phyloP scores from a whole-genome alignment of 2,329 filamentous ascomycete species.

The Triangularia verruculosa region DNA sequence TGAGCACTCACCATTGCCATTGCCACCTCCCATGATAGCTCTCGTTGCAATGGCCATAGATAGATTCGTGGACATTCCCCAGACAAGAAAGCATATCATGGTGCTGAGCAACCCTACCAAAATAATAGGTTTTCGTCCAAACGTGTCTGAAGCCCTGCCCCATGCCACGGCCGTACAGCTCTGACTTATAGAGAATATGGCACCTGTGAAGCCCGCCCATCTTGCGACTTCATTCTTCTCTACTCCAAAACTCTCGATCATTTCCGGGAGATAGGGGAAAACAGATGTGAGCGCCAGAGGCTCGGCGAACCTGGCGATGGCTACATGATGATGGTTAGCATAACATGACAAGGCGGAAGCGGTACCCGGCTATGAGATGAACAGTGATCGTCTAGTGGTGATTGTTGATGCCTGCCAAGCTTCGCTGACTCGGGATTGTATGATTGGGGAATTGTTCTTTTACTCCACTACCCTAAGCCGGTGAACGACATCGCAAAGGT shows the following conservation, averaged over 20 bases:
- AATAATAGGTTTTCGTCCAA: constrained; percentile 81
- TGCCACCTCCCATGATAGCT: constrained; percentile 76
- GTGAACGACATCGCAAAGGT: not conserved
- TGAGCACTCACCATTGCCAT: constrained; percentile 67
- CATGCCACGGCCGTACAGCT: constrained; percentile 69
- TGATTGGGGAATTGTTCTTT: not conserved
- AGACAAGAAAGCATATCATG: constrained; percentile 76
- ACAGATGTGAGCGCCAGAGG: constrained; percentile 70
- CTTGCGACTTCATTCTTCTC: constrained; percentile 69
- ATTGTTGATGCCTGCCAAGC: not conserved
- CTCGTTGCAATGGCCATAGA: constrained; percentile 76
- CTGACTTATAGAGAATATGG: constrained; percentile 70
- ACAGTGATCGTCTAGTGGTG: constrained; percentile 12
- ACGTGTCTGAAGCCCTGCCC: constrained; percentile 72
- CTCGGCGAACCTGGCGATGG: constrained; percentile 75
- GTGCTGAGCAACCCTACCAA: constrained; percentile 71
- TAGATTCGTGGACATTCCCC: constrained; percentile 78
- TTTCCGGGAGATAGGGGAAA: constrained; percentile 70
- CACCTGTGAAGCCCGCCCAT: constrained; percentile 74
- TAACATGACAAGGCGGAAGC: not conserved
- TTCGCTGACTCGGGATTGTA: not conserved
- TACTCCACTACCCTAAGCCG: not conserved
- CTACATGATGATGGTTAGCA: constrained; percentile 45
- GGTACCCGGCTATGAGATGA: constrained; percentile 1
- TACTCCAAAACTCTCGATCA: constrained; percentile 77